A percentile compares a stretch with the other conserved stretches of the same genome.
These are phyloP conservation scores for Typha latifolia DNA, from an alignment of 176 grass and related monocot species.

Conservation along the genomic window DNA sequence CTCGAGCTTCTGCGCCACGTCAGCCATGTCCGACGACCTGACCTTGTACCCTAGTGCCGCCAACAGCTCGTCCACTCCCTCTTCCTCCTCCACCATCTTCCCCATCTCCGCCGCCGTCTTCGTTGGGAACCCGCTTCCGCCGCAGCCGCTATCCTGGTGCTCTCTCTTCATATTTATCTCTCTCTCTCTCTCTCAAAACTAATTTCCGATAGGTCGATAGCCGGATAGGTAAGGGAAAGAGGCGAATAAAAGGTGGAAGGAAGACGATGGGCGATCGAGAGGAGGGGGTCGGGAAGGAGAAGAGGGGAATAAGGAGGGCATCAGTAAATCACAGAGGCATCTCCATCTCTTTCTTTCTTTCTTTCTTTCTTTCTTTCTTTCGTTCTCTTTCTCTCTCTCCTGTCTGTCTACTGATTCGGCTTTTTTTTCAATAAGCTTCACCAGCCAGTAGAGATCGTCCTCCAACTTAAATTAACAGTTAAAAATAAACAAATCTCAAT, in stretches of 20 bases:
- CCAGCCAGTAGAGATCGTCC: conserved; percentile 47
- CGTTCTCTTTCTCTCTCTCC: conserved; percentile 20
- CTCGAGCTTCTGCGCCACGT: conserved; percentile 97
- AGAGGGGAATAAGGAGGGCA: conserved; percentile 21
- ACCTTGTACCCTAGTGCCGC: conserved; percentile 95
- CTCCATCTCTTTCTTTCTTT: neutral
- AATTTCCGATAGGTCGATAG: conserved; percentile 35
- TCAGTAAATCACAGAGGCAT: conserved; percentile 11
- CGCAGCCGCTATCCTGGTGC: conserved; percentile 44
- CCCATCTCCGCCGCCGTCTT: conserved; percentile 21
- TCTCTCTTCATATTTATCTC: conserved; percentile 61
- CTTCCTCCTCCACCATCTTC: conserved; percentile 17
- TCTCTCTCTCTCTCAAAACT: conserved; percentile 3
- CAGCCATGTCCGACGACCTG: conserved; percentile 86
- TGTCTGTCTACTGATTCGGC: conserved; percentile 19
- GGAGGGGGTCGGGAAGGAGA: neutral
- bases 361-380: conserved; percentile 4
- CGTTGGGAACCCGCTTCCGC: conserved; percentile 23
- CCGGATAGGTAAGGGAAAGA: conserved; percentile 31
- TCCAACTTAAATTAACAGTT: conserved; percentile 29
- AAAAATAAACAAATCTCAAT: conserved; percentile 3
- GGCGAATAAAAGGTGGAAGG: neutral
- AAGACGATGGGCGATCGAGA: conserved; percentile 41
- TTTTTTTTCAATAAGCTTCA: conserved; percentile 32
- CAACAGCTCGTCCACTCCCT: conserved; percentile 75